Evolutionary conservation across 108 stramenopile genomes (phyloP), one percentile per base, ranked within the genome.

Genomic region (Thalassiosira profunda): DNA sequence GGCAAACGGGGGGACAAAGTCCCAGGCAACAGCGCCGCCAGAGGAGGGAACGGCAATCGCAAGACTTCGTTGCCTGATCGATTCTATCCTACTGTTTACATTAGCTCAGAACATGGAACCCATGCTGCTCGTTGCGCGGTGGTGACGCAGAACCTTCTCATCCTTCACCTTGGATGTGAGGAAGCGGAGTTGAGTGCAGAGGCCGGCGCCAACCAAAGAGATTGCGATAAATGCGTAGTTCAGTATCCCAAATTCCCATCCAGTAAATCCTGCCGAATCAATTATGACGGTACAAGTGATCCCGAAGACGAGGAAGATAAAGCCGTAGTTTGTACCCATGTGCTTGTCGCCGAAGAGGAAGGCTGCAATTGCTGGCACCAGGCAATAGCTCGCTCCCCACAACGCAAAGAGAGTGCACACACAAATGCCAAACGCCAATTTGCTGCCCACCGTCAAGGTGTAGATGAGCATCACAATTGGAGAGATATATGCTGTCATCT

Each of bases 91-190:
- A n/a, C n/a, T n/a, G n/a, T n/a, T n/a, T n/a, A n/a, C n/a, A n/a
- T n/a, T 55, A 14, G 25, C 43, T 30, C 55, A 79, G 5, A 79
- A 37, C 65, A 79, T 74, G 17, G 78, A 79, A 34, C 67, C 56
- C 11, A 79, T 72, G 41, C 78, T 79, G 33, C 78, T 79, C 29
- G 66, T 73, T 17, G 52, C 64, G 12, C 78, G 67, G 63, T 79
- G 78, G 31, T 79, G 78, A 45, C 53, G 67, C 3, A 79, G 49
- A 52, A 51, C 72, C 56, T 67, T 68, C 35, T 79, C 78, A 34
- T 73, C 78, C 56, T 72, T 58, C 31, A 74, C 67, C 26, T 62
- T 74, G 1, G 67, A 72, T 17, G 78, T 79, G 23, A 79, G 66
- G 55, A 69, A 79, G 9, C 72, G 59, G 53, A 79, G 67, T 21